Conservation (phyloP, 805 yeast genomes). For the Debaryomyces hansenii region DNA sequence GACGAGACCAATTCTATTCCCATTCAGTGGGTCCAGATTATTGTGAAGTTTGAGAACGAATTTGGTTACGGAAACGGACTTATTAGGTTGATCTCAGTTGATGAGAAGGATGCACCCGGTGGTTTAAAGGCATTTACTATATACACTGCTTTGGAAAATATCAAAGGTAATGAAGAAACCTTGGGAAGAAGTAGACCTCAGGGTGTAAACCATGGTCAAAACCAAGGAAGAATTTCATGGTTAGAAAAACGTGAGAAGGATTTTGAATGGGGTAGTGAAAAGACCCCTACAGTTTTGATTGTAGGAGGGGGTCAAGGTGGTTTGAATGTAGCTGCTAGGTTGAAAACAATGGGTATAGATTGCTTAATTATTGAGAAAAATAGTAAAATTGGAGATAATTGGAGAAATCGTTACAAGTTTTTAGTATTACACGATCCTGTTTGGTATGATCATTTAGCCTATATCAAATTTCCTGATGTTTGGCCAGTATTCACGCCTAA, state of each 20-base stretch:
- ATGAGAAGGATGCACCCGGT: slow-evolving; percentile 15
- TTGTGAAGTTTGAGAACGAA: slow-evolving; percentile 25
- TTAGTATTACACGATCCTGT: slow-evolving; percentile 48
- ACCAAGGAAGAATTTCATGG: slow-evolving; percentile 38
- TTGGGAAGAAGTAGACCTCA: slow-evolving; percentile 29
- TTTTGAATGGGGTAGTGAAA: slow-evolving; percentile 25
- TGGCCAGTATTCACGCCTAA: slow-evolving; percentile 46
- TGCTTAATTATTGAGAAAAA: slow-evolving; percentile 40
- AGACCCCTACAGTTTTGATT: slow-evolving; percentile 43
- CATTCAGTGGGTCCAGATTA: slow-evolving; percentile 35
- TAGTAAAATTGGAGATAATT: slow-evolving; percentile 43
- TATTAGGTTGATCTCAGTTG: slow-evolving; percentile 26
- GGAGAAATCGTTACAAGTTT: slow-evolving; percentile 47
- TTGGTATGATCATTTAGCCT: slow-evolving; percentile 43
- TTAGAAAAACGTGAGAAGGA: slow-evolving; percentile 30
- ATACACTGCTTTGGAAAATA: slow-evolving; percentile 34
- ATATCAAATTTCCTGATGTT: slow-evolving; percentile 38
- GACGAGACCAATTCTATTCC: slow-evolving; percentile 21
- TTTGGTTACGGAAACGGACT: slow-evolving; percentile 35
- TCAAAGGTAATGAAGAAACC: slow-evolving; percentile 29
- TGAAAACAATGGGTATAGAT: slow-evolving; percentile 41
- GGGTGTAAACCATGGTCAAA: slow-evolving; percentile 42
- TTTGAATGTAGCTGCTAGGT: slow-evolving; percentile 41
- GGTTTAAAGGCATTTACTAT: slow-evolving; percentile 32
- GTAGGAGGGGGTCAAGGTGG: slow-evolving; percentile 53